A percentile compares a stretch with the other conserved stretches of the same genome.
These are phyloP conservation scores for Retiboletus flavoniger DNA, from an alignment of 1,284 basidiomycete genomes.

Conservation along the genomic window DNA sequence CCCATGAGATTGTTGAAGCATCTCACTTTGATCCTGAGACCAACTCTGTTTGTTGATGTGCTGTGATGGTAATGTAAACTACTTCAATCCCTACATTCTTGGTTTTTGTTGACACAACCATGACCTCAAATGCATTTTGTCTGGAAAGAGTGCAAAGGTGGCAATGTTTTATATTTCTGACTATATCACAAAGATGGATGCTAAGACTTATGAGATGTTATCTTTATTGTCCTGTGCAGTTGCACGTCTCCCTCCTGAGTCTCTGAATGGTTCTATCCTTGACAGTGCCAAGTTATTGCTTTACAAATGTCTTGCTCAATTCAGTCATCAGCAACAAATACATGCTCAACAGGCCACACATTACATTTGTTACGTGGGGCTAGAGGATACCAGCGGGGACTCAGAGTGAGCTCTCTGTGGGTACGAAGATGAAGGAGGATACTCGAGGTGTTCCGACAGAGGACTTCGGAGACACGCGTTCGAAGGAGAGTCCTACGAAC, in stretches of 20 bases:
- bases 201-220: conserved; percentile 13
- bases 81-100: conserved; percentile 11
- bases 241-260: not conserved
- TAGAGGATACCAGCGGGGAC: too few relatives aligned
- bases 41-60: conserved; percentile 9
- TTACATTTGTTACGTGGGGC: too few relatives aligned
- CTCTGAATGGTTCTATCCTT: too few relatives aligned
- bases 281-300: conserved; percentile 4
- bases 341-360: conserved; percentile 13
- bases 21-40: conserved; percentile 10
- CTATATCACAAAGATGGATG: conserved; percentile 16
- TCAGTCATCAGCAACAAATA: conserved; percentile 13
- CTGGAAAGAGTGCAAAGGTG: conserved; percentile 11
- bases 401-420: too few relatives aligned
- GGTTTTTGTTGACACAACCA: conserved; percentile 20
- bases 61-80: conserved; percentile 6
- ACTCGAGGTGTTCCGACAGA: too few relatives aligned
- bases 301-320: conserved; percentile 16
- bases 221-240: conserved; percentile 8
- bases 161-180: conserved; percentile 21
- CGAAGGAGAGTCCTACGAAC: too few relatives aligned
- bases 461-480: too few relatives aligned
- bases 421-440: too few relatives aligned
- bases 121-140: conserved; percentile 18
- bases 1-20: conserved; percentile 7